Conservation (phyloP, 257 asterid genomes). For the Catharanthus roseus region DNA sequence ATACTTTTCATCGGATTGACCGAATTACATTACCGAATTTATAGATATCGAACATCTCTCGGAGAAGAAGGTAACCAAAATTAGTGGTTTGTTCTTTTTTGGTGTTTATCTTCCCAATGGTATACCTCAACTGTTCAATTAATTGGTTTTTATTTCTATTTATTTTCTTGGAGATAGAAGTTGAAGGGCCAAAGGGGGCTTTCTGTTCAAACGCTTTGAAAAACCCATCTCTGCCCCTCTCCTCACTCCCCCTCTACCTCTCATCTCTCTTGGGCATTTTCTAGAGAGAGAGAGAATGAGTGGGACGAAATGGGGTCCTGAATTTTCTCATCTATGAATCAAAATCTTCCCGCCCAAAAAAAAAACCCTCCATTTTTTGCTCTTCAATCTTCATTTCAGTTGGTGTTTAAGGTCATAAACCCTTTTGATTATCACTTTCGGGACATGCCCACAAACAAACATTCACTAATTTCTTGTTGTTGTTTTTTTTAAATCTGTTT, state of each 20-base stretch:
- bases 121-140: conserved; percentile 13
- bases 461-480: conserved; percentile 2
- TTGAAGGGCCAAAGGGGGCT: conserved; percentile 14
- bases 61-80: too few relatives aligned
- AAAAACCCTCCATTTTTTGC: not conserved
- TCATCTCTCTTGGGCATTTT: conserved; percentile 5
- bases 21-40: too few relatives aligned
- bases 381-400: not conserved
- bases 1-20: too few relatives aligned
- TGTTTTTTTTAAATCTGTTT: conserved; percentile 3
- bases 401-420: conserved; percentile 7
- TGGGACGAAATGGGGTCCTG: conserved; percentile 40
- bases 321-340: conserved; percentile 2
- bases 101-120: conserved; percentile 20
- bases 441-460: not conserved
- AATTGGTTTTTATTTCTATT: conserved; percentile 4
- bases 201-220: conserved; percentile 41
- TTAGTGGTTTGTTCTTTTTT: conserved; percentile 41
- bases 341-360: conserved; percentile 30
- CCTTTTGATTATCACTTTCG: not conserved
- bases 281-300: conserved; percentile 42
- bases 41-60: too few relatives aligned
- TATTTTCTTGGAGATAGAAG: conserved; percentile 7
- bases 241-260: not conserved
- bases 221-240: conserved; percentile 16